Conservation (phyloP, 2,329 filamentous ascomycete genomes). For the Colletotrichum lini region DNA sequence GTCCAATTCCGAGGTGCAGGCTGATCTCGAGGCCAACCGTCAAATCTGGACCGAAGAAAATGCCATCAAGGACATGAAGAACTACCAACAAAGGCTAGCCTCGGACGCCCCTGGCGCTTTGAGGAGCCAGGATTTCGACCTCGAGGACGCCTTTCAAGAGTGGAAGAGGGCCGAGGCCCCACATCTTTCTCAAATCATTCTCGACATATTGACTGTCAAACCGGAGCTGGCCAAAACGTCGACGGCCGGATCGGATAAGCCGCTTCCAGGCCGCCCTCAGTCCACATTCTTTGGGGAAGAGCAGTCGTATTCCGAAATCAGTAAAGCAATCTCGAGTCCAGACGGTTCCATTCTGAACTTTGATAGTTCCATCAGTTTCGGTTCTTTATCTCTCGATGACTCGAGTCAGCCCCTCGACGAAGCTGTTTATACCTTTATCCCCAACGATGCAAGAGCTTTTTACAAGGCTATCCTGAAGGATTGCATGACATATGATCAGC, state of each 20-base stretch:
- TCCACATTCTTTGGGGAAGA: slow-evolving; percentile 63
- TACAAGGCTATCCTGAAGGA: slow-evolving; percentile 88
- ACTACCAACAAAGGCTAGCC: slow-evolving; percentile 91
- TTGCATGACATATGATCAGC: slow-evolving; percentile 76
- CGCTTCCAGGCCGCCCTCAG: slow-evolving; percentile 58
- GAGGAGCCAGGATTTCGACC: slow-evolving; percentile 87
- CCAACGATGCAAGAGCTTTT: slow-evolving; percentile 83
- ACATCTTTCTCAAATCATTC: slow-evolving; percentile 92
- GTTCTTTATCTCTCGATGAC: slow-evolving; percentile 74
- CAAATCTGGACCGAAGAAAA: slow-evolving; percentile 91
- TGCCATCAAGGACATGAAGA: slow-evolving; percentile 90
- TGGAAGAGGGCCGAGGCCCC: slow-evolving; percentile 94
- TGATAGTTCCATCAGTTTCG: slow-evolving; percentile 79
- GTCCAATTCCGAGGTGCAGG: slow-evolving; percentile 83
- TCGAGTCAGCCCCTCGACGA: slow-evolving; percentile 71
- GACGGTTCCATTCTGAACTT: slow-evolving; percentile 61
- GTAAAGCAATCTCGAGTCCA: slow-evolving; percentile 64
- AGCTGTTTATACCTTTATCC: slow-evolving; percentile 88
- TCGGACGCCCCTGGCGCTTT: slow-evolving; percentile 84
- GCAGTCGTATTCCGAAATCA: slow-evolving; percentile 67
- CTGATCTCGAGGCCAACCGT: slow-evolving; percentile 87
- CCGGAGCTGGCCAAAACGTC: slow-evolving; percentile 87
- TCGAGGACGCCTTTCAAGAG: slow-evolving; percentile 87
- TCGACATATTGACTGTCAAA: slow-evolving; percentile 88
- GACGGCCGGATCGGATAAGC: slow-evolving; percentile 66